Evolutionary conservation across 2,329 filamentous ascomycete genomes (phyloP).

Genomic region (Ampelomyces quisqualis): DNA sequence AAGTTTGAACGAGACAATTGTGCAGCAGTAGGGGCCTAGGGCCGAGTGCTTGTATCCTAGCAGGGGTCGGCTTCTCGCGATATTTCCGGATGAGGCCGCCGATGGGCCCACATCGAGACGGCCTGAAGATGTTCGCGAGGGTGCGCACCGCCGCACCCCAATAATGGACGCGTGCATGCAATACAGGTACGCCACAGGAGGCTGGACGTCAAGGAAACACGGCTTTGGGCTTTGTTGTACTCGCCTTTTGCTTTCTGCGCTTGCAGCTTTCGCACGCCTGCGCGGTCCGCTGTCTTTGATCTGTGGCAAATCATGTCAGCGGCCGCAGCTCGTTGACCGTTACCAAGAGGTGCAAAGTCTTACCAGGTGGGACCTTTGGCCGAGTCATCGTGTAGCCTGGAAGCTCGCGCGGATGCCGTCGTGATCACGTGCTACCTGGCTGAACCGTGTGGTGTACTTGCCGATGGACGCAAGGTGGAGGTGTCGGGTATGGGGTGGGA

Average conservation of each 20-base stretch:
- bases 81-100: no score
- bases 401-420: constrained; percentile 11
- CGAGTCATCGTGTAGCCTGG: constrained; percentile 30
- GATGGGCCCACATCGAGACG: no score
- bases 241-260: constrained; percentile 67
- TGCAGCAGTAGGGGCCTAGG: neutral
- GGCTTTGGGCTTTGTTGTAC: no score
- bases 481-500: constrained; percentile 17
- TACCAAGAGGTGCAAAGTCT: constrained; percentile 12
- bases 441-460: constrained; percentile 14
- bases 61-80: no score
- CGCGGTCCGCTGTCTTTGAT: constrained; percentile 63
- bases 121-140: no score
- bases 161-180: no score
- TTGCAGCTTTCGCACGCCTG: constrained; percentile 67
- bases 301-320: constrained; percentile 56
- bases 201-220: no score
- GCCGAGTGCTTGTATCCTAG: neutral
- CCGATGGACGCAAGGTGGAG: constrained; percentile 27
- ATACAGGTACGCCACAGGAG: no score
- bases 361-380: constrained; percentile 39
- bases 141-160: no score
- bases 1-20: constrained; percentile 2
- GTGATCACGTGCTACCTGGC: constrained; percentile 25
- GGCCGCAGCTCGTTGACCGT: neutral